These are phyloP conservation scores for Saccharomyces paradoxus DNA, from an alignment of 805 yeast species.

Conservation along the genomic window DNA sequence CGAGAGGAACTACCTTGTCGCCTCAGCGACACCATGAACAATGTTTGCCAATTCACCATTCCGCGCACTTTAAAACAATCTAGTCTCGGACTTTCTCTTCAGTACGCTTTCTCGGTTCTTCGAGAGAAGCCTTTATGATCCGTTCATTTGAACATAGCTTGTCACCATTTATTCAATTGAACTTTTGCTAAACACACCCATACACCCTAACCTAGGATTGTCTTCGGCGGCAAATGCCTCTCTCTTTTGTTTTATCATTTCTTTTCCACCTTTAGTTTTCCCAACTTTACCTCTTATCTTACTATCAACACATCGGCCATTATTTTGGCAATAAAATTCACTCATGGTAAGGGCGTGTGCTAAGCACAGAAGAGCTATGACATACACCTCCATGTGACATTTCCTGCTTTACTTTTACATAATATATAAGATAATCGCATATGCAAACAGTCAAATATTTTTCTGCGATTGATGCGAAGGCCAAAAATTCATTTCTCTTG, in stretches of 20 bases:
- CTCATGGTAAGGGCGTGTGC: neutral
- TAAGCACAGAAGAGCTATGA: neutral
- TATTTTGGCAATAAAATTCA: neutral
- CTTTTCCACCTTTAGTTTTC: neutral
- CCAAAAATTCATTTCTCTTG: neutral
- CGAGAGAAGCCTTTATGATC: neutral
- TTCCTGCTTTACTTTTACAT: neutral
- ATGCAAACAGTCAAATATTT: neutral
- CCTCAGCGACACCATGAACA: conserved; percentile 5
- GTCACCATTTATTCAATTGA: neutral
- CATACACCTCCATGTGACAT: neutral
- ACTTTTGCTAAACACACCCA: neutral
- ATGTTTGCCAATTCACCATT: conserved; percentile 2
- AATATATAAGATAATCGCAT: neutral
- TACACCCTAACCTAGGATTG: neutral
- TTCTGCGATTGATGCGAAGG: neutral
- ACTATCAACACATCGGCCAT: neutral
- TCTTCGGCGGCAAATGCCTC: neutral
- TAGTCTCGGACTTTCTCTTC: neutral
- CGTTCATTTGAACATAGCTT: neutral
- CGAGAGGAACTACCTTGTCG: neutral
- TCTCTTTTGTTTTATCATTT: neutral
- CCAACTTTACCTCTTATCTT: neutral
- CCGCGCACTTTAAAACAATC: neutral
- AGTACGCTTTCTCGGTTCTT: neutral